These are phyloP conservation scores for Shiraia bambusicola DNA, from an alignment of 2,329 filamentous ascomycete genomes.

Conservation along the genomic window DNA sequence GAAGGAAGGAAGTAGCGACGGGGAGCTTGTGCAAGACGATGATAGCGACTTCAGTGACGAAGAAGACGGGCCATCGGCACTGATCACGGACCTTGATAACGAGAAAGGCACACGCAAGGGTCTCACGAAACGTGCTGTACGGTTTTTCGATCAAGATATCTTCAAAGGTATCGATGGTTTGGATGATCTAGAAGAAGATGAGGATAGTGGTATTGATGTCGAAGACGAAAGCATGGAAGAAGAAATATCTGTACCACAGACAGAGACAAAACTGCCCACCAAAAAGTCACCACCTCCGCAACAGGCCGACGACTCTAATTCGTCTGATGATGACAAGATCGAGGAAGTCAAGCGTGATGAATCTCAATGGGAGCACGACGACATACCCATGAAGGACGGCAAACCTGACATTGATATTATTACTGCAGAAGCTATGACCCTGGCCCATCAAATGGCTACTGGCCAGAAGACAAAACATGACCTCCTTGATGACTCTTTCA, in stretches of 20 bases:
- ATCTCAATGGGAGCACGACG: constrained; percentile 66
- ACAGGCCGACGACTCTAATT: constrained; percentile 35
- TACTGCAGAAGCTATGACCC: constrained; percentile 98
- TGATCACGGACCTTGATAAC: constrained; percentile 65
- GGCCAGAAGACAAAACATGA: constrained; percentile 79
- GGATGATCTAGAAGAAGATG: constrained; percentile 56
- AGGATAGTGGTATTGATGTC: constrained; percentile 44
- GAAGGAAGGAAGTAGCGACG: constrained; percentile 60
- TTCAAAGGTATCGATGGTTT: constrained; percentile 79
- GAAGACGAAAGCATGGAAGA: constrained; percentile 34
- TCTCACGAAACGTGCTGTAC: constrained; percentile 79
- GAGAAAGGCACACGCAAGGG: constrained; percentile 55
- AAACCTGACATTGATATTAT: constrained; percentile 91
- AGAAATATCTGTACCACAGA: constrained; percentile 6
- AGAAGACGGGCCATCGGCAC: constrained; percentile 48
- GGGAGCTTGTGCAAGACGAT: constrained; percentile 59
- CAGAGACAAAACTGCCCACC: constrained; percentile 16
- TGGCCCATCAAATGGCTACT: constrained; percentile 87
- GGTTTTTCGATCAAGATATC: constrained; percentile 93
- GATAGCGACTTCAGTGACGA: constrained; percentile 66
- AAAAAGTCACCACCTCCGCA: constrained; percentile 19
- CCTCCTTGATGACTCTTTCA: constrained; percentile 87
- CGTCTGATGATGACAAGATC: constrained; percentile 53
- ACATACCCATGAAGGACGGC: constrained; percentile 64
- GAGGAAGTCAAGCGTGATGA: constrained; percentile 63